Percentiles rank a stretch among this genome's conserved stretches.
These are phyloP conservation scores for Podospora fimiseda DNA, from an alignment of 495 filamentous ascomycete species.

Conservation along the genomic window DNA sequence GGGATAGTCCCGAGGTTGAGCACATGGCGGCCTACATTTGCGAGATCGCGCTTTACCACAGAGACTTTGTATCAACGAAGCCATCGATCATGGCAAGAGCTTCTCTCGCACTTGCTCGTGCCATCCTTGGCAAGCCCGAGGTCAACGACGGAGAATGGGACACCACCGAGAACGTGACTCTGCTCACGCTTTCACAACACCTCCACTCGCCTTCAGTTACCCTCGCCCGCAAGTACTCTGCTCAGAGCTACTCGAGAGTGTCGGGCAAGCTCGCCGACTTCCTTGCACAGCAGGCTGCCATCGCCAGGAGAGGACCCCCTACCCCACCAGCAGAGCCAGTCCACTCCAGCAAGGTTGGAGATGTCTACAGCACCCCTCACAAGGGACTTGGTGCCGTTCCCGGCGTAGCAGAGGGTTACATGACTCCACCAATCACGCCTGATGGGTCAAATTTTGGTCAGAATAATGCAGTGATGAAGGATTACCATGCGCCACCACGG, in stretches of 20 bases:
- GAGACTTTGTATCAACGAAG: slow-evolving; percentile 85
- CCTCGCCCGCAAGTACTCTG: slow-evolving; percentile 81
- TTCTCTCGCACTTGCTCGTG: slow-evolving; percentile 77
- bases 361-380: slow-evolving; percentile 72
- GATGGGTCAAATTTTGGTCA: slow-evolving; percentile 60
- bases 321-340: slow-evolving; percentile 59
- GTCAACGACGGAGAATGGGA: slow-evolving; percentile 73
- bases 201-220: slow-evolving; percentile 82
- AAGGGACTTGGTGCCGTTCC: slow-evolving; percentile 62
- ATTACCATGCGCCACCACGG: slow-evolving; percentile 40
- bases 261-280: slow-evolving; percentile 78
- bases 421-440: slow-evolving; percentile 95
- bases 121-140: slow-evolving; percentile 75
- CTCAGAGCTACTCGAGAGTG: slow-evolving; percentile 71
- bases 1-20: slow-evolving; percentile 82
- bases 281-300: slow-evolving; percentile 72
- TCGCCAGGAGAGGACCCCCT: slow-evolving; percentile 57
- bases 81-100: slow-evolving; percentile 87
- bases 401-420: slow-evolving; percentile 69
- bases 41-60: slow-evolving; percentile 91
- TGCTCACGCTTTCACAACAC: slow-evolving; percentile 79
- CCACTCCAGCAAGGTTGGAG: slow-evolving; percentile 46
- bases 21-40: slow-evolving; percentile 91
- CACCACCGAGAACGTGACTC: slow-evolving; percentile 67
- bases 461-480: slow-evolving; percentile 37